These are phyloP conservation scores for Thelephora ganbajun DNA, from an alignment of 768 basidiomycete species.

Conservation along the genomic window DNA sequence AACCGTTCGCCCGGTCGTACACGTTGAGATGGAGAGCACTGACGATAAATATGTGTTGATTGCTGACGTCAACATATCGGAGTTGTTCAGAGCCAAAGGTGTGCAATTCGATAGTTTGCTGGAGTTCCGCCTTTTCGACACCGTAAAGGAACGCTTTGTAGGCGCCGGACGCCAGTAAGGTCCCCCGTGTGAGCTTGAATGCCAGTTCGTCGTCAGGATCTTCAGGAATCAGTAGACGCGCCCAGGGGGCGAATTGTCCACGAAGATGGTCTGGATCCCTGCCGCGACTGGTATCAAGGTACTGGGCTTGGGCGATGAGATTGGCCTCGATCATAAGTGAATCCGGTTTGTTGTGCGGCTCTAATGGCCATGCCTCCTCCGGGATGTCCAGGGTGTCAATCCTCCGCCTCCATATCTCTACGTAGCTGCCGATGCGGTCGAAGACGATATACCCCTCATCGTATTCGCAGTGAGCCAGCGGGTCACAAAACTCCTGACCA, in stretches of 20 bases:
- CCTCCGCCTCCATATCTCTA: no score
- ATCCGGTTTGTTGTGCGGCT: no score
- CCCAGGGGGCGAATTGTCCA: conserved; percentile 59
- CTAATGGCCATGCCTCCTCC: no score
- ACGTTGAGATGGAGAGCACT: conserved; percentile 34
- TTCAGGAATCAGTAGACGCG: conserved; percentile 34
- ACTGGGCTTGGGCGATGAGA: no score
- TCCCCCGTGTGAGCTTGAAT: conserved; percentile 55
- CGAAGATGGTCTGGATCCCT: no score
- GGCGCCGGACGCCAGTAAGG: conserved; percentile 36
- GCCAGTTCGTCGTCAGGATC: conserved; percentile 32
- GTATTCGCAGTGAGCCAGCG: conserved; percentile 62
- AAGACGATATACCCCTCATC: conserved; percentile 58
- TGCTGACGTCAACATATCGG: conserved; percentile 53
- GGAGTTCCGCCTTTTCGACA: no score
- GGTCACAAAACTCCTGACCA: conserved; percentile 32
- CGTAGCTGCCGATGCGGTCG: conserved; percentile 38
- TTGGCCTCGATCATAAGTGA: no score
- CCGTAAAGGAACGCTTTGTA: conserved; percentile 43
- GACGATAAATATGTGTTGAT: conserved; percentile 46
- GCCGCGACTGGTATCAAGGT: conserved; percentile 7
- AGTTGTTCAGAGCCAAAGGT: conserved; percentile 30
- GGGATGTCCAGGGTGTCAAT: no score
- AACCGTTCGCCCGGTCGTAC: conserved; percentile 35
- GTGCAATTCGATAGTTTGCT: no score